These are phyloP conservation scores for Xylariaceae sp. DNA, from an alignment of 2,329 filamentous ascomycete species.

Conservation along the genomic window DNA sequence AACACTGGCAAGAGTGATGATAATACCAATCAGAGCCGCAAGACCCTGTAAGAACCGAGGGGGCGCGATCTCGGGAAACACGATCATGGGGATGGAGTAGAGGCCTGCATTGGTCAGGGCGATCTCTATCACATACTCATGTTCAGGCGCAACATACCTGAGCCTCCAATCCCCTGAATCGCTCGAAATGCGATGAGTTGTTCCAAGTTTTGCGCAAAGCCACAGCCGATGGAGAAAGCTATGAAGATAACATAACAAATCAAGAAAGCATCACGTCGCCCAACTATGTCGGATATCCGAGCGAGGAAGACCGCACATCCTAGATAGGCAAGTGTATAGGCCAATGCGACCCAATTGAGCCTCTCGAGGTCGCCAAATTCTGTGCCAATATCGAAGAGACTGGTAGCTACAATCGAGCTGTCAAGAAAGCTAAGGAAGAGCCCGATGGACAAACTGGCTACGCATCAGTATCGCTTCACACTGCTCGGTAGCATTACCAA, in stretches of 20 bases:
- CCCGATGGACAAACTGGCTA: conserved; percentile 43
- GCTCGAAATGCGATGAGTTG: conserved; percentile 47
- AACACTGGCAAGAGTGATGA: conserved; percentile 45
- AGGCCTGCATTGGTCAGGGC: conserved; percentile 34
- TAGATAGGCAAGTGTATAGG: conserved; percentile 53
- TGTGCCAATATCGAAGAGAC: conserved; percentile 48
- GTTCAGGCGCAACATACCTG: conserved; percentile 34
- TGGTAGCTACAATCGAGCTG: conserved; percentile 55
- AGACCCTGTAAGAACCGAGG: conserved; percentile 38
- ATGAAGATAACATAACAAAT: conserved; percentile 50
- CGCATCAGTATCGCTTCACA: conserved; percentile 10
- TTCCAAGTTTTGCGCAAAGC: conserved; percentile 38
- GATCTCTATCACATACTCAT: background rate
- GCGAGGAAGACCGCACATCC: conserved; percentile 52
- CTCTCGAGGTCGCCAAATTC: conserved; percentile 43
- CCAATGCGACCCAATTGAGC: conserved; percentile 51
- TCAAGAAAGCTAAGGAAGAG: conserved; percentile 56
- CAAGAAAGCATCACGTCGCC: conserved; percentile 48
- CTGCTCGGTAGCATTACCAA: conserved; percentile 9
- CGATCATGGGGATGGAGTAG: conserved; percentile 53
- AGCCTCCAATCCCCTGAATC: conserved; percentile 48
- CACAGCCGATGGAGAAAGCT: conserved; percentile 52
- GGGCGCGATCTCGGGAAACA: conserved; percentile 47
- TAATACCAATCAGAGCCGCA: conserved; percentile 43
- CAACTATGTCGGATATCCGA: conserved; percentile 50